These are phyloP conservation scores for Chalciporus sp. DNA, from an alignment of 1,284 basidiomycete genomes.

Conservation along the genomic window DNA sequence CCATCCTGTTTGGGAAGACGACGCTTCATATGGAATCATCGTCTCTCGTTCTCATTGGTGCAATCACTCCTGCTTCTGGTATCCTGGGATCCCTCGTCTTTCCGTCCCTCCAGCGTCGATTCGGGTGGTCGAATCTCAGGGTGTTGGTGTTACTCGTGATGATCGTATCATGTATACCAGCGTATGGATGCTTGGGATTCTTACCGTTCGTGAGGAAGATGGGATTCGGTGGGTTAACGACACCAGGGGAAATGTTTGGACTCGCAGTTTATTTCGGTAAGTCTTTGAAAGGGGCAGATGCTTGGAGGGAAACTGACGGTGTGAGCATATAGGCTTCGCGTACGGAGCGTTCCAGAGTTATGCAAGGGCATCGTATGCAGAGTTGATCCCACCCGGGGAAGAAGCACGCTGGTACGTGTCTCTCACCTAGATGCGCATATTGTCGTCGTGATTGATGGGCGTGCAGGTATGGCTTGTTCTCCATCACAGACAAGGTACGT, in stretches of 20 bases:
- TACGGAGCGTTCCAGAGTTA: constrained; percentile 84
- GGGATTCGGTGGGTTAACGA: constrained; percentile 73
- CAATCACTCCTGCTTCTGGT: constrained; percentile 68
- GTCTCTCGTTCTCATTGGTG: constrained; percentile 71
- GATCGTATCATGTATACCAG: constrained; percentile 69
- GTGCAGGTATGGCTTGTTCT: constrained; percentile 72
- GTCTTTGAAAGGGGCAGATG: constrained; percentile 1
- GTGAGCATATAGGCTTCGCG: constrained; percentile 50
- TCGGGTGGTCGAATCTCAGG: constrained; percentile 66
- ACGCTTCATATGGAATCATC: constrained; percentile 72
- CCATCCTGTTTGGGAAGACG: constrained; percentile 83
- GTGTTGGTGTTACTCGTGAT: constrained; percentile 70
- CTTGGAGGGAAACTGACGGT: not conserved
- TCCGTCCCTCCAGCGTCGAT: constrained; percentile 64
- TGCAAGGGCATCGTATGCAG: constrained; percentile 77
- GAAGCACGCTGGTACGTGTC: constrained; percentile 70
- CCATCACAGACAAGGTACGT: constrained; percentile 83
- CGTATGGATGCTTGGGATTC: constrained; percentile 84
- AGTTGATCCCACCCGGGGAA: constrained; percentile 76
- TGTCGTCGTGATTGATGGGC: not conserved
- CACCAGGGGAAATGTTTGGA: constrained; percentile 81
- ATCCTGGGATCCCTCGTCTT: constrained; percentile 76
- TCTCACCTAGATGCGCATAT: not conserved
- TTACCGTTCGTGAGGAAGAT: constrained; percentile 49
- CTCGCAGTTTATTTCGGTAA: constrained; percentile 81